Base-by-base conservation (phyloP, 352 stramenopile genomes). In the Globisporangium sylvaticum region DNA sequence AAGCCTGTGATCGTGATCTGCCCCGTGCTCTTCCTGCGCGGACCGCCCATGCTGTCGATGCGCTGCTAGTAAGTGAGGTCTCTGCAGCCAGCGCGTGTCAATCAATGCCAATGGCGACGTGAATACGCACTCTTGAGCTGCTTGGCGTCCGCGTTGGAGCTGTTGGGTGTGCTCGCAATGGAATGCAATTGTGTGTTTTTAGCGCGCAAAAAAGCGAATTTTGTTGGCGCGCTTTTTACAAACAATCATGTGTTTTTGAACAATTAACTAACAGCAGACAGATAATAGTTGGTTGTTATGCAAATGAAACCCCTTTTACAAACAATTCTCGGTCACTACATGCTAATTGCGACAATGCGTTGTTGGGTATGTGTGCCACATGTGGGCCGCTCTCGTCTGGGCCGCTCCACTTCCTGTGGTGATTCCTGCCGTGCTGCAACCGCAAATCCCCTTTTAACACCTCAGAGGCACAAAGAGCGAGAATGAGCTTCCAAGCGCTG, bases 1-100 rank as follows among this genome's bases (percentile, higher is more conserved):
- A 89, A 91, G 18, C 78, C 44, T 29, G 79, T 79, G 59, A 91
- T 91, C 37, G 76, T 80, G 44, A 76, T 73, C 66, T 91, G 83
- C 44, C 67, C 75, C 42, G 69, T 68, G 55, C 61, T 64, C 34
- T 69, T 68, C 10, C 65, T 58, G 34, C 65, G 65, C 37, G 46
- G 31, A 4, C 31, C 32, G 27, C 29, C 56, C 59, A 65, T 65
- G 20, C 12, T 53, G 25, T 24, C 25, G 4, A 24, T 64, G 46
- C 39, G 2, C 8, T 46, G 25, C 14, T 58, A 20, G 15, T 24
- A 18, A 4, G 4, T 44, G 14, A 44, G 14, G 10, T 15, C 7
- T n/a, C 22, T 57, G 50, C 24, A 58, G 24, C 12, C 4, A 34
- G 14, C 50, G 18, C 24, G 10, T 24, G 22, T 14, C 22, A 18